These are phyloP conservation scores for Biancaea sappan DNA, from an alignment of 306 rosid species.

Conservation along the genomic window DNA sequence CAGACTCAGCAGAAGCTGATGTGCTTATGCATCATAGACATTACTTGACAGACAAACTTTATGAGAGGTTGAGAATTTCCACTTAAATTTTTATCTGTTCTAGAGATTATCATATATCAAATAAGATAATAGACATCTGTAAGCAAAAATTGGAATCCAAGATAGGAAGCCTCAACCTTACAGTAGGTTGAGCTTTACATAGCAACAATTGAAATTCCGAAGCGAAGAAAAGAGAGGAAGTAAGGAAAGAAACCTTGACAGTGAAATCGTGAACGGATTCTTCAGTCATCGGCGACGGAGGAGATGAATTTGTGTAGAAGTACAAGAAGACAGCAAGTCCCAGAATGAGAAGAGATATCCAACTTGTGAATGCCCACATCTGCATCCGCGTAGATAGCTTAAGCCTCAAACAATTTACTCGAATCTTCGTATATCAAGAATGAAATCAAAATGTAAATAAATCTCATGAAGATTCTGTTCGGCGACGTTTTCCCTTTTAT, in stretches of 20 bases:
- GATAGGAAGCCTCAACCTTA: background rate
- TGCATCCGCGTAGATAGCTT: background rate
- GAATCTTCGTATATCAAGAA: background rate
- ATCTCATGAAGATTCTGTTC: background rate
- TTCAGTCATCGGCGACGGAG: constrained; percentile 53
- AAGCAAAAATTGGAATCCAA: background rate
- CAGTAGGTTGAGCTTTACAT: background rate
- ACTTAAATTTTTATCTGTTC: background rate
- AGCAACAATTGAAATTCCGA: background rate
- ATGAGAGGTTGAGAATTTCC: background rate
- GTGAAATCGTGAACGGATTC: constrained; percentile 73
- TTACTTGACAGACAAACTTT: background rate
- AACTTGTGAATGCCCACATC: constrained; percentile 45
- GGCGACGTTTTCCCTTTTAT: background rate
- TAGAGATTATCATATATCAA: background rate
- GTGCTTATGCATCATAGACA: constrained; percentile 1
- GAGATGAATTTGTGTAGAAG: constrained; percentile 21
- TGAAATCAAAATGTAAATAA: background rate
- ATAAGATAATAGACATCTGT: background rate
- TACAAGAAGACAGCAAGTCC: constrained; percentile 46
- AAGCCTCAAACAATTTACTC: background rate
- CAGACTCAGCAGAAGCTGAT: background rate
- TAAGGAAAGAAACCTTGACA: constrained; percentile 54
- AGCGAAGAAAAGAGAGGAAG: background rate
- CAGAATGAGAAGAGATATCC: constrained; percentile 43